Conservation (phyloP, 345 rosid genomes). For the Eucalyptus regnans region DNA sequence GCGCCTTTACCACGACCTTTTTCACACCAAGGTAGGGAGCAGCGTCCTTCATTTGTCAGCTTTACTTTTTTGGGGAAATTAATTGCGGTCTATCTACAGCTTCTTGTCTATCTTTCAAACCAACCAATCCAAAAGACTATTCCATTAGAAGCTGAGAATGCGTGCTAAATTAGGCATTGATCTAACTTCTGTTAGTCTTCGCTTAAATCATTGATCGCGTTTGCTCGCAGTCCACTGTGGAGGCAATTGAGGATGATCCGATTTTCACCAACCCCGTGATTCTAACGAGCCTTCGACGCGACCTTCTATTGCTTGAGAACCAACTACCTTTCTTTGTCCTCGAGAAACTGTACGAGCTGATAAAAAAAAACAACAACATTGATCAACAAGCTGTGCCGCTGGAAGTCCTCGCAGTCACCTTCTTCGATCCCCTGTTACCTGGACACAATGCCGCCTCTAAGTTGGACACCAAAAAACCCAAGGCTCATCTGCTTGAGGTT, state of each 20-base stretch:
- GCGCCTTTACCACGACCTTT: not conserved
- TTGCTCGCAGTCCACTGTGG: not conserved
- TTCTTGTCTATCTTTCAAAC: not conserved
- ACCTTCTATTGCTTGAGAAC: constrained; percentile 4
- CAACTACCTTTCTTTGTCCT: not conserved
- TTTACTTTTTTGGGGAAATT: not conserved
- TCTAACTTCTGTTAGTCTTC: not conserved
- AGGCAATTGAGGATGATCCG: not conserved
- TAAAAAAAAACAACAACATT: not conserved
- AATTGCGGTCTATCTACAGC: not conserved
- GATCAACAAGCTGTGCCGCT: not conserved
- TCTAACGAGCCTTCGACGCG: not conserved
- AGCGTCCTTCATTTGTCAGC: not conserved
- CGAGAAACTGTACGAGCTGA: not conserved
- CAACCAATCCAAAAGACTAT: not conserved
- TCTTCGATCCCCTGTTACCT: not conserved
- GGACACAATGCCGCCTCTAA: not conserved
- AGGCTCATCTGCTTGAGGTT: not conserved
- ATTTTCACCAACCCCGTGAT: not conserved
- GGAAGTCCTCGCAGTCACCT: not conserved
- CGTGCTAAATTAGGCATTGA: not conserved
- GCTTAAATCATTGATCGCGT: not conserved
- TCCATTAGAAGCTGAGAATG: not conserved
- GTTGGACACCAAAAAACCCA: not conserved
- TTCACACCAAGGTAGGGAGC: not conserved